Evolutionary conservation across 1,284 basidiomycete species (phyloP), one percentile per base, ranked within the genome.

Genomic region (Pyrrhoderma noxium): DNA sequence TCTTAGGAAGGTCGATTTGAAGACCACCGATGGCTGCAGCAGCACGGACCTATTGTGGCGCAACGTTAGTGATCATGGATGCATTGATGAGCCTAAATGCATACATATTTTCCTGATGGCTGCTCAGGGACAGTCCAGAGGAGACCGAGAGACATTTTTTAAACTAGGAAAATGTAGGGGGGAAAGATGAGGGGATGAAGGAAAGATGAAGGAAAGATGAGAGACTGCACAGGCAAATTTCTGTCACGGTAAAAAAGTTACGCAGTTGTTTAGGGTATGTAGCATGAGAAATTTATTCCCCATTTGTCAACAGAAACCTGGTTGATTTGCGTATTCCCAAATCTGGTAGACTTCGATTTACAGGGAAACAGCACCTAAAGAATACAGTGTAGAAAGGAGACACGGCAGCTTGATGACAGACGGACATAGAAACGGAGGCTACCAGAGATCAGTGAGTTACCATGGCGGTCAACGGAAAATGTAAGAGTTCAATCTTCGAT

Each of bases 21-120:
- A 91, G 65, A 49, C 82, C 87, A 51, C 74, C 83, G 53, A 80
- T 72, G 52, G 86, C 85, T 58, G 88, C 90, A 57, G 74, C 77
- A 46, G 86, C 84, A 57, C 70, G 77, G 66, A 88, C 82, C 82
- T 93, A 31, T 31, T 31, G 11, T 31, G 5, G 27, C 27, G 5
- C 11, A 31, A 31, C 11, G 27, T 43, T 45, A 34, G 14, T 23
- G 7, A 22, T 41, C 16, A 38, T 13, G 16, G 8, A 16, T 27
- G 14, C 21, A 13, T 22, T 18, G 14, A 39, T 21, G 8, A 16
- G 11, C 8, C 25, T 37, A 9, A 9, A 14, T 5, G 14, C 49
- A 19, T 37, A 49, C 50, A 18, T 45, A 50, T 51, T 49, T 53
- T 31, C 47, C 47, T 19, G 25, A 31, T n/a, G 45, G 16, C 23